Base-by-base conservation (phyloP, 495 filamentous ascomycete species). In the Physcia stellaris region DNA sequence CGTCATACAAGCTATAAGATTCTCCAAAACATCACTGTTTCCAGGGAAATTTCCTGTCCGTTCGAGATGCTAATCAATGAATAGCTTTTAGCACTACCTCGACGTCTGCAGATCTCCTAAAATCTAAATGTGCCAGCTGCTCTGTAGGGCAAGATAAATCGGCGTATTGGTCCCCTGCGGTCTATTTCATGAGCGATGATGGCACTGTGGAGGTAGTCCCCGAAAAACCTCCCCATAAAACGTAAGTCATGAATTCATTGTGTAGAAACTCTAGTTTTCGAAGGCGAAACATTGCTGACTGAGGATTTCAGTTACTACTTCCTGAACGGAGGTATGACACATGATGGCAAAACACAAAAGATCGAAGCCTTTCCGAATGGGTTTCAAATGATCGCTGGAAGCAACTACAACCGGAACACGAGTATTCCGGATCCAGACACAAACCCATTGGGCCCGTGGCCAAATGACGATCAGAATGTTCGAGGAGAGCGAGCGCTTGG, bases 351-450 rank as follows among this genome's bases (percentile, higher is more conserved):
- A 42, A 53, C 67, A 21, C 52, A 74, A 2, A 67, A 75, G 18
- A 64, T 94, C 47, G 67, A 65, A 21, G 79, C 84, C 0, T 94
- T 93, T 61, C 88, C 87, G 0, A 48, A 65, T 1, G 67, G 70
- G 31, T 93, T 96, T 64, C 73, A 76, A 31, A 90, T 94, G 83
- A 62, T 96, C 42, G 80, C 87, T 36, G 88, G 88, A 13, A 74
- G 87, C 55, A 62, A 66, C 13, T 62, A 47, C 34, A 55, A 62
- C 33, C 81, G 86, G 42, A 79, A 79, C 56, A 90, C 83, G 60
- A 71, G 72, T 2, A 71, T 77, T 42, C 71, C 72, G 1, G 63
- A 78, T 24, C 71, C 75, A 10, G 83, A 88, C 47, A 76, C 79
- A n/a, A 26, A 39, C 4, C 70, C 70, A 45, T 80, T 79, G 54